These are phyloP conservation scores for Fomitopsis pinicola DNA, from an alignment of 1,284 basidiomycete species.

Conservation along the genomic window DNA sequence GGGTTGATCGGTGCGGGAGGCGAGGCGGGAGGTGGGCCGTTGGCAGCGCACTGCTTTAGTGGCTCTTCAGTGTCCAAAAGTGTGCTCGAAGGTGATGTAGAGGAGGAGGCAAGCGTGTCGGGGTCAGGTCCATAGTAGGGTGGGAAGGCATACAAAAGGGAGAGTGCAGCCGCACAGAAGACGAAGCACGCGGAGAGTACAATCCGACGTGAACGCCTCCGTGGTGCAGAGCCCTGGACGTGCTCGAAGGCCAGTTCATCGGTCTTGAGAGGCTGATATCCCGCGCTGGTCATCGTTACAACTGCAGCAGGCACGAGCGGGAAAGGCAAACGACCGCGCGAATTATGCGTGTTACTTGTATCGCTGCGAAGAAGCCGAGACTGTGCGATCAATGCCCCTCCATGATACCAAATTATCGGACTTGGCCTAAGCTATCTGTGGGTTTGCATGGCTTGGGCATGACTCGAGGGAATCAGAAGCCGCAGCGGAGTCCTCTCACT, in stretches of 20 bases:
- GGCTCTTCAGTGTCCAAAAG: slow-evolving; percentile 3
- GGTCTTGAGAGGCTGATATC: slow-evolving; percentile 19
- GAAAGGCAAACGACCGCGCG: neutral
- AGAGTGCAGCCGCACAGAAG: slow-evolving; percentile 14
- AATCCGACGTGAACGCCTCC: slow-evolving; percentile 10
- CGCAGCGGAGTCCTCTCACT: neutral
- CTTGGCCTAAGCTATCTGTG: neutral
- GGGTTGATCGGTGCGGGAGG: slow-evolving; percentile 41
- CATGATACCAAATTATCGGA: neutral
- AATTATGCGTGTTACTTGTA: neutral
- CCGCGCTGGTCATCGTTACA: slow-evolving; percentile 1
- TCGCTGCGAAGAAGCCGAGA: neutral
- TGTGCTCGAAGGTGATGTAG: neutral
- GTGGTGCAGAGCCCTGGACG: neutral
- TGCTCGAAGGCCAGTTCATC: slow-evolving; percentile 1
- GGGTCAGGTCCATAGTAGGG: slow-evolving; percentile 9
- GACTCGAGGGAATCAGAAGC: neutral
- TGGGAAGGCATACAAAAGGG: slow-evolving; percentile 17
- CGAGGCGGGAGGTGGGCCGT: slow-evolving; percentile 28
- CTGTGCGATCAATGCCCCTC: neutral
- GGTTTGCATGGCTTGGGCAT: neutral
- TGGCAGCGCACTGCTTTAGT: slow-evolving; percentile 31
- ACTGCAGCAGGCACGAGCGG: neutral
- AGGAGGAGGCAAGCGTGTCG: slow-evolving; percentile 1
- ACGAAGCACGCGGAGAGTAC: slow-evolving; percentile 13